phyloP scores from a whole-genome alignment of 768 basidiomycete species.

The Megacollybia marginata region DNA sequence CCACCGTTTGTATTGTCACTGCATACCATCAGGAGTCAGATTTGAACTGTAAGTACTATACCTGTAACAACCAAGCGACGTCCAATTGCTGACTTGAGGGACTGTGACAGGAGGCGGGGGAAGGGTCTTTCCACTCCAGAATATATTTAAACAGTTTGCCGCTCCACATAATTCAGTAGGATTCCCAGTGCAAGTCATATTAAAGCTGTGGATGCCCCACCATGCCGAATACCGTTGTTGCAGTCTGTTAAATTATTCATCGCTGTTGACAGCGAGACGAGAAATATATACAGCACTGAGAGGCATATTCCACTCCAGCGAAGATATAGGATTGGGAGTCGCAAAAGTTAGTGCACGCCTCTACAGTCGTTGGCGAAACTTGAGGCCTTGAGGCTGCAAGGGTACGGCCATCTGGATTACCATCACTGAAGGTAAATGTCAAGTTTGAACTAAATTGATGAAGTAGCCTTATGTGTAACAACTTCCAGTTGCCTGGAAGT shows the following conservation, averaged over 20 bases:
- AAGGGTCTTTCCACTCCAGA: slow-evolving; percentile 52
- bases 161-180: slow-evolving; percentile 54
- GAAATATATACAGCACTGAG: slow-evolving; percentile 48
- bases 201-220: slow-evolving; percentile 36
- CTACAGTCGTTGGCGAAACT: slow-evolving; percentile 42
- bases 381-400: slow-evolving; percentile 42
- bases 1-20: slow-evolving; percentile 40
- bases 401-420: slow-evolving; percentile 43
- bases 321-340: slow-evolving; percentile 42
- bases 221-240: slow-evolving; percentile 44
- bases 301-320: slow-evolving; percentile 62
- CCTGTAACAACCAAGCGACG: slow-evolving; percentile 71
- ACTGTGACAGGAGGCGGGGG: slow-evolving; percentile 48
- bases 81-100: slow-evolving; percentile 54
- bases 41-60: slow-evolving; percentile 24
- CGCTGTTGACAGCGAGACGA: not conserved
- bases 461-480: slow-evolving; percentile 48
- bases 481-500: slow-evolving; percentile 55
- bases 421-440: slow-evolving; percentile 38
- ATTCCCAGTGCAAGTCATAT: slow-evolving; percentile 55
- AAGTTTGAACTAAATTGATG: not conserved
- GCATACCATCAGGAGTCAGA: slow-evolving; percentile 19
- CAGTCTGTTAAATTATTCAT: slow-evolving; percentile 41
- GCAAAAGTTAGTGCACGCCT: slow-evolving; percentile 42
- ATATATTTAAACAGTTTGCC: slow-evolving; percentile 51